These are phyloP conservation scores for Hypomontagnella monticulosa DNA, from an alignment of 495 filamentous ascomycete species.

Conservation along the genomic window DNA sequence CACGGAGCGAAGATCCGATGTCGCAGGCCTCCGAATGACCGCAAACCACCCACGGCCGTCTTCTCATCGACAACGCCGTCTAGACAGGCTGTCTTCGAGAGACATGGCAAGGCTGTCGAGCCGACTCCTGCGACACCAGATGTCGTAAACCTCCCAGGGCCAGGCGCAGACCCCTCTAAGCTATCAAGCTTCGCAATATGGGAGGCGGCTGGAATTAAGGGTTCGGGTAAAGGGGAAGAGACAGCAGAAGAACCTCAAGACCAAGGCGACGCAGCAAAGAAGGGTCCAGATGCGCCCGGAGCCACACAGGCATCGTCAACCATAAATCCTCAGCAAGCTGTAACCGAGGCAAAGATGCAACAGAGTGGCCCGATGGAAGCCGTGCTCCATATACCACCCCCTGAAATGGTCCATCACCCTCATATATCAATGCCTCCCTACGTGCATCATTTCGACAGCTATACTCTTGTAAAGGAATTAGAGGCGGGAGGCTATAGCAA, in stretches of 20 bases:
- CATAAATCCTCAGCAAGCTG: constrained; percentile 28
- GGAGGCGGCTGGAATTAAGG: constrained; percentile 17
- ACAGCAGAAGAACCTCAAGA: constrained; percentile 17
- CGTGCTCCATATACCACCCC: constrained; percentile 67
- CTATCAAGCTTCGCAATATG: constrained; percentile 17
- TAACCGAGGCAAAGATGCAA: constrained; percentile 37
- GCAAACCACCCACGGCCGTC: constrained; percentile 43
- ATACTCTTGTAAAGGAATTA: constrained; percentile 82
- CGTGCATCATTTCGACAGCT: constrained; percentile 97
- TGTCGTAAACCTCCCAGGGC: constrained; percentile 29
- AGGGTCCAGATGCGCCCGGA: constrained; percentile 33
- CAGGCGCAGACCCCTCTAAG: constrained; percentile 35
- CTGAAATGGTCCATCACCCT: constrained; percentile 56
- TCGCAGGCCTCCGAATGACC: constrained; percentile 48
- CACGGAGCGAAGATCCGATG: constrained; percentile 56
- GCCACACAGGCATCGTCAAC: constrained; percentile 34
- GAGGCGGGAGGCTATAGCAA: constrained; percentile 72
- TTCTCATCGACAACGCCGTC: constrained; percentile 48
- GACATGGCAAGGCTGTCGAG: constrained; percentile 74
- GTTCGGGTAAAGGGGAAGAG: constrained; percentile 40
- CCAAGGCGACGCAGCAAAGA: constrained; percentile 25
- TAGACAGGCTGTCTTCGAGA: constrained; percentile 50
- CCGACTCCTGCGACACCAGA: constrained; percentile 50
- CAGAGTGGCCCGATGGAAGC: constrained; percentile 67
- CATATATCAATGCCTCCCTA: constrained; percentile 80